Evolutionary conservation across 176 grass and related monocot genomes (phyloP).

Genomic region (Carex littledalei): DNA sequence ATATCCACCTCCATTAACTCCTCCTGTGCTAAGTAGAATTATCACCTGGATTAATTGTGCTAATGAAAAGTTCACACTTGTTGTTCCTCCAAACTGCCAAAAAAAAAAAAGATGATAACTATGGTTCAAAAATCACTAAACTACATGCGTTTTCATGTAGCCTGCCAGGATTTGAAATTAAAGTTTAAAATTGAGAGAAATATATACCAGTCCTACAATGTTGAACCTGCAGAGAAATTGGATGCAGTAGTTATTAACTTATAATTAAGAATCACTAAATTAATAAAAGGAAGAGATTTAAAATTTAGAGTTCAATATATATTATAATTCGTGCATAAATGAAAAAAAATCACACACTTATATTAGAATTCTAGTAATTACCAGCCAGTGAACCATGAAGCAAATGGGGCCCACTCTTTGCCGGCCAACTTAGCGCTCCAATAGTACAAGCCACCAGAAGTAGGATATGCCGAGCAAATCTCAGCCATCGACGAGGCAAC

Average conservation of each 20-base stretch:
- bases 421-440: constrained; percentile 41
- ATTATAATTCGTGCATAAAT: not conserved
- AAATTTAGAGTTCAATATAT: not conserved
- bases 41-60: constrained; percentile 78
- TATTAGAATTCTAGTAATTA: not conserved
- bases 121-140: not conserved
- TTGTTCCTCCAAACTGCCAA: constrained; percentile 52
- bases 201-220: constrained; percentile 34
- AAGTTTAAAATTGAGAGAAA: not conserved
- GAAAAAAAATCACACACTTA: not conserved
- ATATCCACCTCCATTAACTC: constrained; percentile 56
- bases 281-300: not conserved
- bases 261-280: not conserved
- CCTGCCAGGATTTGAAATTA: not conserved
- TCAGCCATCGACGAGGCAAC: constrained; percentile 35
- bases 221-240: constrained; percentile 36
- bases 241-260: not conserved
- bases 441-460: constrained; percentile 37
- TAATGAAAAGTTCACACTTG: constrained; percentile 56
- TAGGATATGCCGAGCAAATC: constrained; percentile 39
- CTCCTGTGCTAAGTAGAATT: constrained; percentile 57
- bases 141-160: not conserved
- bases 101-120: not conserved
- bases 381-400: constrained; percentile 38
- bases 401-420: constrained; percentile 29